Base-by-base conservation (phyloP, 148 eudicot genomes). In the Hydrangea macrophylla region DNA sequence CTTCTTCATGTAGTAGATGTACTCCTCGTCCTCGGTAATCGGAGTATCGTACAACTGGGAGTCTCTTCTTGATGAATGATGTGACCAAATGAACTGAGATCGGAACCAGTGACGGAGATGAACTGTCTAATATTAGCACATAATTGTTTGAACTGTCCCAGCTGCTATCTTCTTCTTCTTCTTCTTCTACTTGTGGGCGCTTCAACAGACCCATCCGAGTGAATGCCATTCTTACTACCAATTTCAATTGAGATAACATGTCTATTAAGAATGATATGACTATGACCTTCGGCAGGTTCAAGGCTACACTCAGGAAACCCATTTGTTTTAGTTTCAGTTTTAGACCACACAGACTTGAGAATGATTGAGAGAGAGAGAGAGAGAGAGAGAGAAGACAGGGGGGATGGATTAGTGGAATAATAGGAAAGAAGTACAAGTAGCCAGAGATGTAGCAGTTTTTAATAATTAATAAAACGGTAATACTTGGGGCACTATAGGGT, bases 41-140 rank as follows among this genome's bases (percentile, higher is more conserved):
- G 30, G 44, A 53, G 5, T 36, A 76, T 5, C 40, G 62, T 58
- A 50, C 60, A 7, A 70, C 61, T 2, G 61, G 75, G 24, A 76
- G 65, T 20, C 24, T 36, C 23, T 59, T 60, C 68, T 70, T 70
- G 67, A 70, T 60, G 7, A 61, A 36, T 39, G 28, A 22, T 7
- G 40, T 36, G 2, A 18, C 9, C 13, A 32, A 25, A 1, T 58
- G 50, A 24, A 60, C 31, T 22, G 55, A 39, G 0, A 44, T 25
- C 32, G 35, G 70, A 0, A 56, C 30, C 25, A 72, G 55, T 7
- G 68, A 45, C 13, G 68, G 28, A 57, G 62, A 58, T 17, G 35
- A 13, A 5, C 55, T 55, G 20, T 71, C 62, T 20, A 32, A 17
- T 39, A 62, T 62, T 0, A 71, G 36, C 27, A 71, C 54, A 37